Evolutionary conservation across 257 asterid species (phyloP), one percentile per base, ranked within the genome.

Genomic region (Solanum infundibuliforme): DNA sequence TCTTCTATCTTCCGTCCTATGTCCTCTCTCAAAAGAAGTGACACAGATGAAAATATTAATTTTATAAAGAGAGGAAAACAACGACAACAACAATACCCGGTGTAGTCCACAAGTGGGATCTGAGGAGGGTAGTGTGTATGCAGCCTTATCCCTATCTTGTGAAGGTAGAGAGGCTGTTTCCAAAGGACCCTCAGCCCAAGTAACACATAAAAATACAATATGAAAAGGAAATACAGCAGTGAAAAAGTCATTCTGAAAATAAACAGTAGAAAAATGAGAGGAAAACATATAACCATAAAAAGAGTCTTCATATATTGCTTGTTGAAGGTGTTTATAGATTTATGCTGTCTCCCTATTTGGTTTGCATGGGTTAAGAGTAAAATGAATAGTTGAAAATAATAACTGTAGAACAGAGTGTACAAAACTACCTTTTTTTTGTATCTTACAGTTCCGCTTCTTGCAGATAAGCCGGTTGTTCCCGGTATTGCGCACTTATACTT

Each of bases 381-480:
- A 36, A 75, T 4, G 55, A 36, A 23, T 75, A 9, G 55, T 36
- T 79, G 66, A 77, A 77, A 41, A 79, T 38, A 27, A 16, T 41
- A 27, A 74, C 25, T 74, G 58, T 29, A 21, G 83, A 23, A 75
- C 32, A 23, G 21, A 38, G 43, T 75, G 83, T 10, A 23, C 3
- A 12, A 36, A 36, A 29, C 29, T 29, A 48, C 68, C 68, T 48
- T 81, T 48, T 4, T 81, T 81, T 27, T 81, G 41, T 81, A 46
- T 81, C 16, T 46, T 81, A 46, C 12, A 14, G 27, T 81, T 31
- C 41, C 12, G 41, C 43, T 90, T 89, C 83, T 84, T 90, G 95
- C 96, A 95, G 98, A 95, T 89, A 95, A 95, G 73, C 95, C 99
- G n/a, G 95, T 92, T 66, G 95, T 95, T 90, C 97, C 95, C 9